Evolutionary conservation across 2,329 filamentous ascomycete species (phyloP).

Genomic region (Falciphora oryzae): DNA sequence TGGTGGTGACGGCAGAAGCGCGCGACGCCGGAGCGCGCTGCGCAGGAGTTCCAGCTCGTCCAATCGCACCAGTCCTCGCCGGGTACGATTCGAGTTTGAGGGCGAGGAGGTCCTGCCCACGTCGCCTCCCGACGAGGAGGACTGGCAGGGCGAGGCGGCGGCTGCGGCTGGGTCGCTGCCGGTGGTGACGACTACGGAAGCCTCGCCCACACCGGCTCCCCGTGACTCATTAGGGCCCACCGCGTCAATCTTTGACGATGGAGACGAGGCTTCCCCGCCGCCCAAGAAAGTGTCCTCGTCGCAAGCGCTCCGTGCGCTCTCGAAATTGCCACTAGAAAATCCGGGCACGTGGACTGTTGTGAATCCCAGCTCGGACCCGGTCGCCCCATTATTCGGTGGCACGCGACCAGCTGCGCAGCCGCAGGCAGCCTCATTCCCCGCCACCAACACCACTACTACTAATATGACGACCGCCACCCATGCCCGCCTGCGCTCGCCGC

Average conservation of each 20-base stretch:
- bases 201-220: neutral
- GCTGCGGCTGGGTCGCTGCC: slow-evolving; percentile 17
- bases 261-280: slow-evolving; percentile 27
- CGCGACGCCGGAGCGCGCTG: slow-evolving; percentile 47
- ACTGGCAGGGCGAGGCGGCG: slow-evolving; percentile 8
- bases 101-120: slow-evolving; percentile 57
- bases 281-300: slow-evolving; percentile 31
- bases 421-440: slow-evolving; percentile 2
- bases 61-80: slow-evolving; percentile 48
- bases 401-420: neutral
- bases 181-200: neutral
- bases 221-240: slow-evolving; percentile 12
- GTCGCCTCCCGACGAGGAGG: slow-evolving; percentile 36
- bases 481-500: slow-evolving; percentile 1
- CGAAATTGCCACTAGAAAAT: slow-evolving; percentile 29
- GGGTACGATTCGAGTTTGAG: slow-evolving; percentile 57
- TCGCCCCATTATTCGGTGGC: neutral
- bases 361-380: slow-evolving; percentile 18
- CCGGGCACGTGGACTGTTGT: slow-evolving; percentile 29
- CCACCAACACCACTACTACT: neutral
- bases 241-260: slow-evolving; percentile 23
- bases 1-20: slow-evolving; percentile 48
- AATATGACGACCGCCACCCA: neutral
- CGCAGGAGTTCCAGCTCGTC: slow-evolving; percentile 29
- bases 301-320: slow-evolving; percentile 29